Evolutionary conservation across 352 stramenopile species (phyloP).

Genomic region (Peronospora belbahrii): DNA sequence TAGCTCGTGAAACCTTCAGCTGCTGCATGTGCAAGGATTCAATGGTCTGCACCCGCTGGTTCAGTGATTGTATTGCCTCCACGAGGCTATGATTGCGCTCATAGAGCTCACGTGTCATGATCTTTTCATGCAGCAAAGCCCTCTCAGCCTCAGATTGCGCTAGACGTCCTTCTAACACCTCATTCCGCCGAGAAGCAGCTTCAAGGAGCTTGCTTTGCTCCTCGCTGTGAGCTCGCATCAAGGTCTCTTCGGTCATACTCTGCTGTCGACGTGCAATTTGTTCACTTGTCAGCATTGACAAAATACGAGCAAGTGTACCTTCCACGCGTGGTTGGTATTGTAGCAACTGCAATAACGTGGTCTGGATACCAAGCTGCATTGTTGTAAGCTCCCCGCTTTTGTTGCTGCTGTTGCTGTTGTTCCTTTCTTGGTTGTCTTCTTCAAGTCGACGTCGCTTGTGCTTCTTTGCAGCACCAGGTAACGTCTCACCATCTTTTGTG

Average conservation of each 20-base stretch:
- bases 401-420: no score
- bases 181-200: slow-evolving; percentile 20
- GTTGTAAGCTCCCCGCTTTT: slow-evolving; percentile 15
- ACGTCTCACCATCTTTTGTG: neutral
- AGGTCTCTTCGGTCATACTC: slow-evolving; percentile 15
- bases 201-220: slow-evolving; percentile 30
- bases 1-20: slow-evolving; percentile 22
- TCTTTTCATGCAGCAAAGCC: slow-evolving; percentile 29
- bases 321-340: slow-evolving; percentile 31
- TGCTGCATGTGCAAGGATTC: slow-evolving; percentile 31
- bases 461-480: slow-evolving; percentile 17
- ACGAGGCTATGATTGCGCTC: slow-evolving; percentile 26
- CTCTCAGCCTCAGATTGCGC: slow-evolving; percentile 26
- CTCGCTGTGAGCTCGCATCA: slow-evolving; percentile 22
- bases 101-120: slow-evolving; percentile 38
- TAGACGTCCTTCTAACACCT: slow-evolving; percentile 27
- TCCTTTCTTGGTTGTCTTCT: no score
- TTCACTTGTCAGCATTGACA: slow-evolving; percentile 26
- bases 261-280: slow-evolving; percentile 23
- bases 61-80: slow-evolving; percentile 15
- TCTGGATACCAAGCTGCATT: slow-evolving; percentile 28
- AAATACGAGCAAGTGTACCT: slow-evolving; percentile 25
- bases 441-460: slow-evolving; percentile 27
- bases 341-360: slow-evolving; percentile 26
- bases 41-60: slow-evolving; percentile 27